Conservation (phyloP, 352 stramenopile genomes). For the Globisporangium middletonii region DNA sequence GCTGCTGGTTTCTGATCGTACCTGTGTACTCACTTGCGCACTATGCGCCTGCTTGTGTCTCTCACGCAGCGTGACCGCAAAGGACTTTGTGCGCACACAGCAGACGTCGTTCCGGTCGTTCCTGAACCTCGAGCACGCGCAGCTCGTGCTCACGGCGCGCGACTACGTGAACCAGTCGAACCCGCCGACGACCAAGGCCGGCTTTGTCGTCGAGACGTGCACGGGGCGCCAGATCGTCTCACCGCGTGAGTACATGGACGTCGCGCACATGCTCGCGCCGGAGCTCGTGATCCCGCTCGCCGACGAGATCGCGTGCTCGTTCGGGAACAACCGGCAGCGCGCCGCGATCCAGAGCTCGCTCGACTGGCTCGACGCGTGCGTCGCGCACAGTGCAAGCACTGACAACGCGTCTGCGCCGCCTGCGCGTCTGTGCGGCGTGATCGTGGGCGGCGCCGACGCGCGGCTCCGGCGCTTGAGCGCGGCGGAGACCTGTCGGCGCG, state of each 20-base stretch:
- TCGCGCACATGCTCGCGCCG: slow-evolving; percentile 34
- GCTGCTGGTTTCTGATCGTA: not conserved
- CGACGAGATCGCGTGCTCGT: slow-evolving; percentile 52
- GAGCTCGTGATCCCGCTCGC: slow-evolving; percentile 61
- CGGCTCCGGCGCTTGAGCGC: slow-evolving; percentile 43
- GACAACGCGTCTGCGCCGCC: not conserved
- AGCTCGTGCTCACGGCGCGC: slow-evolving; percentile 58
- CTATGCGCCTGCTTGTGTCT: too few species aligned
- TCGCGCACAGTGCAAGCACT: slow-evolving; percentile 13
- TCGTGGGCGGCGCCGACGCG: slow-evolving; percentile 59
- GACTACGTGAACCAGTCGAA: slow-evolving; percentile 64
- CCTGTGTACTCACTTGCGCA: not conserved
- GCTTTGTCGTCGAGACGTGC: slow-evolving; percentile 54
- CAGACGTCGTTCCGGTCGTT: slow-evolving; percentile 40
- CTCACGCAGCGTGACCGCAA: slow-evolving; percentile 20
- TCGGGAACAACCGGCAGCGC: slow-evolving; percentile 62
- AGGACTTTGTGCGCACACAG: slow-evolving; percentile 31
- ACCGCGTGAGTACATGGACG: slow-evolving; percentile 54
- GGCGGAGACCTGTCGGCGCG: slow-evolving; percentile 57
- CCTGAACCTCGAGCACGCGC: slow-evolving; percentile 34
- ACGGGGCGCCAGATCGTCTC: slow-evolving; percentile 41
- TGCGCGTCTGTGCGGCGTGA: slow-evolving; percentile 49
- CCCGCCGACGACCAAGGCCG: slow-evolving; percentile 43
- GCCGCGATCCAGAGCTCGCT: slow-evolving; percentile 55
- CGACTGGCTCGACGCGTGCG: slow-evolving; percentile 65